Base-by-base conservation (phyloP, 1,284 basidiomycete genomes). In the Naganishia liquefaciens region DNA sequence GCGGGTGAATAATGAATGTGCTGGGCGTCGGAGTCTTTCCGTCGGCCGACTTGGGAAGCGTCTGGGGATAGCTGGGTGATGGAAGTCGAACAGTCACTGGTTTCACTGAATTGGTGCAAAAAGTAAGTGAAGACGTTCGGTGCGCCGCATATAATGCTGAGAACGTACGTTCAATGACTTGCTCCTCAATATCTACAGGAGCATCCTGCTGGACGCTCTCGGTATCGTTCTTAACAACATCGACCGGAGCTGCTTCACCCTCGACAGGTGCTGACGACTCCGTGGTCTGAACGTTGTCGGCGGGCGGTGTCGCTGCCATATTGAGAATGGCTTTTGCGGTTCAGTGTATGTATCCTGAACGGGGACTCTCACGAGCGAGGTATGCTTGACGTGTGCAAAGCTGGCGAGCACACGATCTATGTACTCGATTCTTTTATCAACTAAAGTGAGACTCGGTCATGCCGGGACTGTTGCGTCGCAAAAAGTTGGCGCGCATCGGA, bases 71-170 rank as follows among this genome's bases (percentile, higher is more conserved):
- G 53, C 70, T 68, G 15, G 79, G 79, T 27, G 71, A 64, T 11
- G 77, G 76, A 17, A 80, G 70, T 37, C 71, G 73, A 54, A 80
- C 70, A 17, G 70, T 73, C 25, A 80, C 69, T n/a, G 75, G 70
- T 42, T 71, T 70, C 46, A 72, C 72, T 73, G 65, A 30, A 39
- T 13, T 17, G 54, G 10, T 39, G 6, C 28, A 37, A 13, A n/a
- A 7, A 28, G 49, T 30, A 9, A 13, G n/a, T n/a, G 17, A 62
- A 19, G 17, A 28, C 11, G 21, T 43, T 27, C 7, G 23, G 19
- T 21, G n/a, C 27, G n/a, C 5, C 15, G 47, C 1, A 25, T 7
- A 17, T n/a, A 27, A 25, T 28, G 15, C 10, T 5, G 23, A 25
- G 7, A 5, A 63, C 63, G 51, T 37, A 64, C 63, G 30, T 37